Conservation (phyloP, 345 rosid species). For the Trapa incisa region DNA sequence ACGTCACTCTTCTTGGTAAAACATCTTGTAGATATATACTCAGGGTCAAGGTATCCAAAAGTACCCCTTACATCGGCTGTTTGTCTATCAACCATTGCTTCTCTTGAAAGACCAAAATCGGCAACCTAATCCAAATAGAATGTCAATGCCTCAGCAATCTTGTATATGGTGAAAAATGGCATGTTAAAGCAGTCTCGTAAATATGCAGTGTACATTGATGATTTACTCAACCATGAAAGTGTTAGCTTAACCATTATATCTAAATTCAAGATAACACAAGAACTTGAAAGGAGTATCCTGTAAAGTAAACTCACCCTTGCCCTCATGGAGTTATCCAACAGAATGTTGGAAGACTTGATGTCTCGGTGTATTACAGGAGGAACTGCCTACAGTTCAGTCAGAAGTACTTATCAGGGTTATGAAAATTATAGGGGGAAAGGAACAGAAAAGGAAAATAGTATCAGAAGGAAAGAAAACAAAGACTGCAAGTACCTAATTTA, state of each 20-base stretch:
- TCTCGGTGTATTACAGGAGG: slow-evolving; percentile 97
- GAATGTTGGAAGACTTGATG: slow-evolving; percentile 87
- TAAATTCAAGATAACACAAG: neutral
- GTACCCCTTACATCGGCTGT: slow-evolving; percentile 83
- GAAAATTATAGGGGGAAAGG: neutral
- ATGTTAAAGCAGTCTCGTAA: neutral
- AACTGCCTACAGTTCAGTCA: slow-evolving; percentile 55
- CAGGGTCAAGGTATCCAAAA: slow-evolving; percentile 97
- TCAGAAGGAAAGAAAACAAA: neutral
- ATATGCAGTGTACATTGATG: neutral
- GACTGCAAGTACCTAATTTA: neutral
- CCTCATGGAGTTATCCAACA: slow-evolving; percentile 89
- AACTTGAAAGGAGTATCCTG: too few species aligned
- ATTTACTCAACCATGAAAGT: neutral
- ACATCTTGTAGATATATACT: slow-evolving; percentile 67
- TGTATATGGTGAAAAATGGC: neutral
- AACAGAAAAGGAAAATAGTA: neutral
- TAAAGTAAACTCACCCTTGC: slow-evolving; percentile 56
- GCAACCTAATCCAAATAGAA: slow-evolving; percentile 50
- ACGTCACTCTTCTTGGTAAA: slow-evolving; percentile 96
- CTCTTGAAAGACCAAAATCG: slow-evolving; percentile 97
- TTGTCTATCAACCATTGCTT: slow-evolving; percentile 72
- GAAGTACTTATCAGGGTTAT: neutral
- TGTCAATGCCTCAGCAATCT: neutral
- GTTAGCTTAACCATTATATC: neutral